Percentiles rank a stretch among this genome's conserved stretches.
These are phyloP conservation scores for Lecanosticta acicola DNA, from an alignment of 2,329 filamentous ascomycete species.

Conservation along the genomic window DNA sequence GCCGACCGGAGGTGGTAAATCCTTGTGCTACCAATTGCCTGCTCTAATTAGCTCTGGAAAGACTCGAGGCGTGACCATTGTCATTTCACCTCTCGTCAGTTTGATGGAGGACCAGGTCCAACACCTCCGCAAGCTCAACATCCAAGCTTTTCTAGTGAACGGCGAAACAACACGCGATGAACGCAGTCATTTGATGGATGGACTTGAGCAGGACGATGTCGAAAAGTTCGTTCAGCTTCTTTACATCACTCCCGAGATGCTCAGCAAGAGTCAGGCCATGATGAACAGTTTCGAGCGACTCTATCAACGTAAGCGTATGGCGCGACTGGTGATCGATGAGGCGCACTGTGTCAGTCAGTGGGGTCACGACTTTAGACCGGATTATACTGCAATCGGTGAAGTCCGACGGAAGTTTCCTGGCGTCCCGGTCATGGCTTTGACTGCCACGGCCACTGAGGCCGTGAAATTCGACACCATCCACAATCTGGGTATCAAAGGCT, in stretches of 20 bases:
- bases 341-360: slow-evolving; percentile 99
- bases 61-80: slow-evolving; percentile 81
- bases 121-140: slow-evolving; percentile 67
- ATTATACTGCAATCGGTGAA: slow-evolving; percentile 81
- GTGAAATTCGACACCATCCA: slow-evolving; percentile 88
- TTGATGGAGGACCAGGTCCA: slow-evolving; percentile 96
- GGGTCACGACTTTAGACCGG: slow-evolving; percentile 95
- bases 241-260: slow-evolving; percentile 96
- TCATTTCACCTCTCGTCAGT: slow-evolving; percentile 90
- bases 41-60: slow-evolving; percentile 75
- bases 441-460: slow-evolving; percentile 88
- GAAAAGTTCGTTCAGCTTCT: slow-evolving; percentile 78
- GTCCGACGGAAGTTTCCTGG: slow-evolving; percentile 66
- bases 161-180: slow-evolving; percentile 62
- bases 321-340: slow-evolving; percentile 92
- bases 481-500: slow-evolving; percentile 76
- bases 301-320: slow-evolving; percentile 66
- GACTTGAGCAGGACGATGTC: slow-evolving; percentile 57
- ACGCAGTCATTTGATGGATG: slow-evolving; percentile 60
- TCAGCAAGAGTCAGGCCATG: slow-evolving; percentile 72
- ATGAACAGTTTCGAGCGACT: slow-evolving; percentile 60
- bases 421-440: slow-evolving; percentile 90
- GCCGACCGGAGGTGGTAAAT: slow-evolving; percentile 97
- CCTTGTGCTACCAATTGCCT: slow-evolving; percentile 91
- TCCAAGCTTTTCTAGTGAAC: slow-evolving; percentile 78